Conservation (phyloP, 768 basidiomycete genomes). For the Peribolospora baueri region DNA sequence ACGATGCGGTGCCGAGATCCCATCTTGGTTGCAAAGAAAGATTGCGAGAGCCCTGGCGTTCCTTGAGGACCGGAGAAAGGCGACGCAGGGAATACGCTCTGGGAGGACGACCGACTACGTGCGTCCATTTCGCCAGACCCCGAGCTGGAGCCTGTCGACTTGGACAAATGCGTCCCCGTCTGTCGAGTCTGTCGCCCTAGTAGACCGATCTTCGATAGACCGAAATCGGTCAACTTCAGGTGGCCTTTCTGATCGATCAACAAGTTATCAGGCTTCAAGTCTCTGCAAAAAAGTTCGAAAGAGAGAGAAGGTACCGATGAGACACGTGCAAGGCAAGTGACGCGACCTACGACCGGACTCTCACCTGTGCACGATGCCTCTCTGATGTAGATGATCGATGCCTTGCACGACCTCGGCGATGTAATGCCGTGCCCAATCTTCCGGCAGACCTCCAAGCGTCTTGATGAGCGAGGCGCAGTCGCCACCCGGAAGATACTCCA, state of each 20-base stretch:
- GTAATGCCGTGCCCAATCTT: constrained; percentile 92
- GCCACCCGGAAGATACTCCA: constrained; percentile 97
- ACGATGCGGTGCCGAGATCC: constrained; percentile 37
- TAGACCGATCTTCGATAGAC: constrained; percentile 88
- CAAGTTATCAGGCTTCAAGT: constrained; percentile 90
- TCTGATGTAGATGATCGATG: constrained; percentile 82
- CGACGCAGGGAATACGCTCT: constrained; percentile 5
- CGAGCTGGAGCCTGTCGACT: too few relatives aligned
- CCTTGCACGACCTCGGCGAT: constrained; percentile 89
- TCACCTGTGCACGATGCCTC: constrained; percentile 88
- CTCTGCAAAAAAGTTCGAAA: constrained; percentile 28
- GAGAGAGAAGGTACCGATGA: not conserved
- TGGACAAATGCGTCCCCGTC: constrained; percentile 14
- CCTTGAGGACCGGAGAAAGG: too few relatives aligned
- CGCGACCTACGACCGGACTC: constrained; percentile 13
- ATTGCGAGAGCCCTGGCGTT: too few relatives aligned
- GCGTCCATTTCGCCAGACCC: too few relatives aligned
- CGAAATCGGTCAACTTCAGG: constrained; percentile 93
- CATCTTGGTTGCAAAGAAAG: constrained; percentile 1
- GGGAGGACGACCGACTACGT: too few relatives aligned
- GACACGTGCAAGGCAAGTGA: not conserved
- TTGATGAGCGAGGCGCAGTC: constrained; percentile 96
- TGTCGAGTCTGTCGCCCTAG: constrained; percentile 83
- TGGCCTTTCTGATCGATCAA: constrained; percentile 93
- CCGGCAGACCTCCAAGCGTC: constrained; percentile 69